Evolutionary conservation across 345 rosid species (phyloP).

Genomic region (Melastoma malabathricum): DNA sequence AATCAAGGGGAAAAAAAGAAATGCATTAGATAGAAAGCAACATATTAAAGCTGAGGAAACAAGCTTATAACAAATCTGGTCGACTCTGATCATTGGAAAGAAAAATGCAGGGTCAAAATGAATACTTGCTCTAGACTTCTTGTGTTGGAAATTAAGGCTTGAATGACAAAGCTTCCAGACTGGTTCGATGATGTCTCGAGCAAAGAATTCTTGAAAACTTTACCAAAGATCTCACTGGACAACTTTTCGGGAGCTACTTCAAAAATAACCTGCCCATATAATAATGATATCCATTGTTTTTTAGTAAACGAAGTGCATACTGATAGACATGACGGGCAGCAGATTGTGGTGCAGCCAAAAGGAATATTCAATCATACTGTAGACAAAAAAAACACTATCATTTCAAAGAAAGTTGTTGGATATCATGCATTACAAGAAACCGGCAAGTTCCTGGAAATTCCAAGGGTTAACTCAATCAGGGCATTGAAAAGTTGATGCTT

Average conservation of each 20-base stretch:
- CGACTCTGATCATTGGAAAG: not conserved
- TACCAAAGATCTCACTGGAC: conserved; percentile 51
- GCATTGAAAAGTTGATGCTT: no score
- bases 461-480: no score
- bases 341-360: no score
- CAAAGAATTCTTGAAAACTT: conserved; percentile 59
- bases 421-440: no score
- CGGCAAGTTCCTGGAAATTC: no score
- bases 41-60: no score
- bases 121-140: conserved; percentile 59
- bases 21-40: no score
- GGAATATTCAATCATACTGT: no score
- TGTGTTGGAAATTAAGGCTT: conserved; percentile 66
- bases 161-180: conserved; percentile 90
- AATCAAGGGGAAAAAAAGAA: no score
- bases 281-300: not conserved
- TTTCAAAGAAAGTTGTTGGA: no score
- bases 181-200: conserved; percentile 63
- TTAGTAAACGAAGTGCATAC: not conserved
- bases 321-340: not conserved
- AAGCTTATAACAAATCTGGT: no score
- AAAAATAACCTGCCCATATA: conserved; percentile 53
- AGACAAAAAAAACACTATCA: no score
- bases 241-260: conserved; percentile 74
- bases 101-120: not conserved